Percentiles rank a stretch among this genome's conserved stretches.
These are phyloP conservation scores for Neurospora sp. DNA, from an alignment of 495 filamentous ascomycete species.

Conservation along the genomic window DNA sequence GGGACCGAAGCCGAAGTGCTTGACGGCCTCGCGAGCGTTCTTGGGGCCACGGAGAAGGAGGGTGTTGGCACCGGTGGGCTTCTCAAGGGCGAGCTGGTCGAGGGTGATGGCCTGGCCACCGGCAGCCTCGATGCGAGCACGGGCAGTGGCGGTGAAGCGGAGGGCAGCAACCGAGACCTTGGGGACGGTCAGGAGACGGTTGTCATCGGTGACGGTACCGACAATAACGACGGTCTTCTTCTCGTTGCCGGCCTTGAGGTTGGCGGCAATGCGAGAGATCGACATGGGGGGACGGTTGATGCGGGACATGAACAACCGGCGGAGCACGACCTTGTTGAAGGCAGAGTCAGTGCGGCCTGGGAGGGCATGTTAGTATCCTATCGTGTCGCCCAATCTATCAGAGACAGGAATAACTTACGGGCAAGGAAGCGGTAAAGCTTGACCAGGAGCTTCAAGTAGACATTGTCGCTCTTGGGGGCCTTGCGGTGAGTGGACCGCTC, in stretches of 20 bases:
- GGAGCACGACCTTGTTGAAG: constrained; percentile 97
- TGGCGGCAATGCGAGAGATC: constrained; percentile 73
- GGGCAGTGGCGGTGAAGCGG: constrained; percentile 89
- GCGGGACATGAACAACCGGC: constrained; percentile 92
- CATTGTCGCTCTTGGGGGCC: constrained; percentile 96
- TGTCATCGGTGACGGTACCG: constrained; percentile 93
- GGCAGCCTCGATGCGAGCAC: constrained; percentile 82
- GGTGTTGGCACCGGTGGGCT: constrained; percentile 89
- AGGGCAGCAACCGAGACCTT: constrained; percentile 89
- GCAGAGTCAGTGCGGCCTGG: constrained; percentile 85
- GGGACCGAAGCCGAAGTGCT: constrained; percentile 97
- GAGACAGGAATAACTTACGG: constrained; percentile 50
- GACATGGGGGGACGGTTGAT: constrained; percentile 95
- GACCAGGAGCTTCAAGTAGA: constrained; percentile 92
- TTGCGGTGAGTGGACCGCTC: constrained; percentile 79
- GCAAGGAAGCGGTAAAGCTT: constrained; percentile 98
- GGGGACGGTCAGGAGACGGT: constrained; percentile 76
- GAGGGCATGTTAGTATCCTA: neutral
- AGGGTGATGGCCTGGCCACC: constrained; percentile 91
- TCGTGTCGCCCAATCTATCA: no score
- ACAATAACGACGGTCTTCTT: constrained; percentile 88
- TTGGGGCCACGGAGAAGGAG: constrained; percentile 91
- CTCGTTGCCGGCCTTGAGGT: constrained; percentile 56
- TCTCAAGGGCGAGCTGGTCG: constrained; percentile 88
- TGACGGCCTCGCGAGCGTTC: constrained; percentile 92